A percentile compares a stretch with the other conserved stretches of the same genome.
These are phyloP conservation scores for Vanilla planifolia DNA, from an alignment of 106 monocot species.

Conservation along the genomic window DNA sequence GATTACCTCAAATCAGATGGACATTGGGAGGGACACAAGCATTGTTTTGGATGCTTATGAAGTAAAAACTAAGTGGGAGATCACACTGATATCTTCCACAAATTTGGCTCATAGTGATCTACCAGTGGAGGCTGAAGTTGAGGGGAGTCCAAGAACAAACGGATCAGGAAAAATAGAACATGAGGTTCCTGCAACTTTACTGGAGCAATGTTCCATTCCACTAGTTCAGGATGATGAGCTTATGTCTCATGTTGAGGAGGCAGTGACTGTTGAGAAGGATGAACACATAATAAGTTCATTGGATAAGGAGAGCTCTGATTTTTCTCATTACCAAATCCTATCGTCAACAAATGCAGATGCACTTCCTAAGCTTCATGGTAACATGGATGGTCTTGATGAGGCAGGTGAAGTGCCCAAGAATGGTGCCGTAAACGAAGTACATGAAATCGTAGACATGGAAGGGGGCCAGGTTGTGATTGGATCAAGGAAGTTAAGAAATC, in stretches of 20 bases:
- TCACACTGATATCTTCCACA: conserved; percentile 4
- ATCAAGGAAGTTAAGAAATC: conserved; percentile 47
- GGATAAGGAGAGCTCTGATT: conserved; percentile 4
- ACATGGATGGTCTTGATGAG: neutral
- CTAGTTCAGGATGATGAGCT: conserved; percentile 19
- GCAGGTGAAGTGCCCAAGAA: conserved; percentile 18
- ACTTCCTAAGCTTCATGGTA: neutral
- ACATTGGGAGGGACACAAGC: neutral
- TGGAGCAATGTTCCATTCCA: conserved; percentile 4
- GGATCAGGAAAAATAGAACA: conserved; percentile 13
- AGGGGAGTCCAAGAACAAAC: conserved; percentile 5
- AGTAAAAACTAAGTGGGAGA: neutral
- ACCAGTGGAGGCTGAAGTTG: conserved; percentile 5
- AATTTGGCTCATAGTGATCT: neutral
- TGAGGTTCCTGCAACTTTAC: conserved; percentile 7
- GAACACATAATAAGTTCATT: neutral
- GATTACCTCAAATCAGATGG: neutral
- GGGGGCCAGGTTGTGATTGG: conserved; percentile 26
- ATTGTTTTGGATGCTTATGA: conserved; percentile 3
- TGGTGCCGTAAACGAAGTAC: conserved; percentile 8
- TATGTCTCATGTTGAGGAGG: conserved; percentile 12
- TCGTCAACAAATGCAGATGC: conserved; percentile 10
- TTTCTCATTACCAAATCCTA: conserved; percentile 7
- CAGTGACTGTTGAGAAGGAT: conserved; percentile 4
- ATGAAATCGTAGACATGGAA: conserved; percentile 42